Base-by-base conservation (phyloP, 2,329 filamentous ascomycete genomes). In the Arthrobotrys conoides region DNA sequence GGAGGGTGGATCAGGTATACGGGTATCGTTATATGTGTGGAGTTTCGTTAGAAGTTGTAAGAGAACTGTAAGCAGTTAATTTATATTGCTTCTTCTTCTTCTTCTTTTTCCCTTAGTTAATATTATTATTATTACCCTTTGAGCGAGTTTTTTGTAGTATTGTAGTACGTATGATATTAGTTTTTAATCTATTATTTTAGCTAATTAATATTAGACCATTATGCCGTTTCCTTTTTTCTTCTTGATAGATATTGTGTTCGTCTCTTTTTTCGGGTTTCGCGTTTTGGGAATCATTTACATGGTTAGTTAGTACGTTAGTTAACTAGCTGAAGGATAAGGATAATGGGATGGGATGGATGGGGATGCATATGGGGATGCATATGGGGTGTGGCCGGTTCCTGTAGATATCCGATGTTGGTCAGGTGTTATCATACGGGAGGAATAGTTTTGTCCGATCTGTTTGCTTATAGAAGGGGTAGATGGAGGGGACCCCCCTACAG, bases 121-220 rank as follows among this genome's bases (percentile, higher is more conserved):
- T 61, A 22, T 61, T n/a, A n/a, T n/a, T 30, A 30, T 30, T 30
- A 30, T 30, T 3, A 5, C 20, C 16, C 36, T 36, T 65, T 65
- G 61, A 30, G 61, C 41, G 24, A 48, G 46, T 65, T 65, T 48
- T 65, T 33, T n/a, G n/a, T n/a, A n/a, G n/a, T n/a, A 33, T 51
- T 51, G 14, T 51, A 49, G 27, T 59, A 48, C 33, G 27, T 59
- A 48, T 46, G 27, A 69, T 48, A 59, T 59, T 51, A 10, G 44
- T 46, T 46, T 69, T 69, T 69, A 69, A 69, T 69, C 22, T 69
- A 69, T 46, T 69, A 69, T 46, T 69, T 59, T 61, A 48, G 57
- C 36, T 22, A 48, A 61, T 57, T 61, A 22, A 57, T 53, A 68
- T n/a, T 38, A 9, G 57, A 16, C 20, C 20, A 59, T 69, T 36